These are phyloP conservation scores for Ganoderma lingzhi DNA, from an alignment of 1,284 basidiomycete genomes.

Conservation along the genomic window DNA sequence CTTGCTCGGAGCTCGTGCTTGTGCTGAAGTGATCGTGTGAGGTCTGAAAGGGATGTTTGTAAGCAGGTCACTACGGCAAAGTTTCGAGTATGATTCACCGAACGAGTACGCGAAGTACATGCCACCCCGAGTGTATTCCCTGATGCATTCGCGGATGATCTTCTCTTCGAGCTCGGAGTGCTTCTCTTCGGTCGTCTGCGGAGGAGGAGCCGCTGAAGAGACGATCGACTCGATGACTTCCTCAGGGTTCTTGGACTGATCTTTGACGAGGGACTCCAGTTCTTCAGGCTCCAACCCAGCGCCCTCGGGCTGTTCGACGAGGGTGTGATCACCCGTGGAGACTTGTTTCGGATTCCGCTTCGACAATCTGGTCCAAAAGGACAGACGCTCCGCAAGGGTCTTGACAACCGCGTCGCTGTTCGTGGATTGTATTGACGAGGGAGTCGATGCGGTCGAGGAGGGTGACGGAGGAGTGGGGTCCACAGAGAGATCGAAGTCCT, in stretches of 20 bases:
- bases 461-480: slow-evolving; percentile 40
- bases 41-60: slow-evolving; percentile 53
- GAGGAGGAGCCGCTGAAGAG: slow-evolving; percentile 64
- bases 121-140: slow-evolving; percentile 75
- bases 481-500: slow-evolving; percentile 34
- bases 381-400: slow-evolving; percentile 67
- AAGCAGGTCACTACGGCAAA: neutral
- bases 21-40: slow-evolving; percentile 81
- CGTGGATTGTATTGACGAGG: slow-evolving; percentile 57
- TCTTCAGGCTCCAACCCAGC: slow-evolving; percentile 47
- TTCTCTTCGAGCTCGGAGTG: slow-evolving; percentile 79
- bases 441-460: slow-evolving; percentile 55
- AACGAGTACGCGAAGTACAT: slow-evolving; percentile 87
- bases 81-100: slow-evolving; percentile 51
- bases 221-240: slow-evolving; percentile 64
- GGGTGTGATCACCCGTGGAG: slow-evolving; percentile 19
- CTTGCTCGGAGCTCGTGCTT: slow-evolving; percentile 73
- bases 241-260: slow-evolving; percentile 54
- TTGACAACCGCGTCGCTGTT: slow-evolving; percentile 61
- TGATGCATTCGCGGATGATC: slow-evolving; percentile 76
- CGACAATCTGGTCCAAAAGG: slow-evolving; percentile 73
- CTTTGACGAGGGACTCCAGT: slow-evolving; percentile 60
- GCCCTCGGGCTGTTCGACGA: slow-evolving; percentile 34
- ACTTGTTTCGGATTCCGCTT: slow-evolving; percentile 44
- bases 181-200: slow-evolving; percentile 66